Evolutionary conservation across 2,329 filamentous ascomycete genomes (phyloP), one percentile per base, ranked within the genome.

Genomic region (Aureobasidium uvarum): DNA sequence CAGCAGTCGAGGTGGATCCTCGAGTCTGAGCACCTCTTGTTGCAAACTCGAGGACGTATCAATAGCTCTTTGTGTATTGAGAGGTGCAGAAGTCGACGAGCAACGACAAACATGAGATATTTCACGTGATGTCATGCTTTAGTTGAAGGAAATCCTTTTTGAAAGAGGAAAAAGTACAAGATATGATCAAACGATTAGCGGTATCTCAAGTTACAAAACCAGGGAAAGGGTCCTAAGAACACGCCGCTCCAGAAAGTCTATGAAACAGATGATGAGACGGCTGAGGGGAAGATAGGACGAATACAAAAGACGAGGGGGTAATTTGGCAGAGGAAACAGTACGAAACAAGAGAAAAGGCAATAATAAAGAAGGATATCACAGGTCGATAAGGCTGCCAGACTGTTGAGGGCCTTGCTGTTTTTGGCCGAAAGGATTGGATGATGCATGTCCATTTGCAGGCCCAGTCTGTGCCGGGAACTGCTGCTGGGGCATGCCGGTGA

Each of bases 401-500:
- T 78, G 78, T 63, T 77, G 76, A 45, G 75, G 75, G 54, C 78
- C 80, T 68, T 81, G 79, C 18, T 69, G 72, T 66, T 73, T 73
- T 66, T 73, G 71, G 55, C 83, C 85, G 75, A 86, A 87, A 0
- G 85, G 84, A 72, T 86, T 87, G 70, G 73, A 80, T 46, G 70
- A 78, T 70, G 74, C 82, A 71, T 78, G 81, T n/a, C 73, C 77
- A 60, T 75, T 76, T 5, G 77, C 81, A 18, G 81, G 81, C 5
- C 82, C 83, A 14, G 82, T 84, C 67, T 78, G 79, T 33, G 68
- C 68, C 28, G 71, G 70, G 46, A 70, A 69, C 64, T 72, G 70
- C 66, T 70, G 68, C 67, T 81, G 79, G 39, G 82, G 82, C 68
- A 81, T 73, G 2, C 92, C 92, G 0, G 91, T 96, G 72, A 89